These are phyloP conservation scores for Rehmannia glutinosa DNA, from an alignment of 257 asterid species.

Conservation along the genomic window DNA sequence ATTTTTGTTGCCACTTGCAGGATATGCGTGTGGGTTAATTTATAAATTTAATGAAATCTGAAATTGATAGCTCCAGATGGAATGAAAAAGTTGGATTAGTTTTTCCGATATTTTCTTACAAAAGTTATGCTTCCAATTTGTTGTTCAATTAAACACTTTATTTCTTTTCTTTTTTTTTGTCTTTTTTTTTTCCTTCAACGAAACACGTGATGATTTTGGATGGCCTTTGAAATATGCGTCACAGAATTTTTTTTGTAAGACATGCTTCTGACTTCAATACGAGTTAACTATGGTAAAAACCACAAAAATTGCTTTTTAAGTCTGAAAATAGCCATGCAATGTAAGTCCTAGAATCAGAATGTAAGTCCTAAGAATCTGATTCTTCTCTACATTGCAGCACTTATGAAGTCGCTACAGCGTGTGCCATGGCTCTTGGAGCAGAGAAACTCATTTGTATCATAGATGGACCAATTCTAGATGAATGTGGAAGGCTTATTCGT, in stretches of 20 bases:
- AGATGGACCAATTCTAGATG: conserved; percentile 88
- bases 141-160: not conserved
- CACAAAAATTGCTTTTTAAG: too few relatives aligned
- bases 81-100: too few relatives aligned
- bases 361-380: conserved; percentile 6
- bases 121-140: not conserved
- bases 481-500: conserved; percentile 62
- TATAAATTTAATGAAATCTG: not conserved
- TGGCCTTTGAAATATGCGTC: not conserved
- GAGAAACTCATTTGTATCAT: conserved; percentile 87
- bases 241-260: not conserved
- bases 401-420: conserved; percentile 95
- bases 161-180: too few relatives aligned
- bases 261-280: not conserved
- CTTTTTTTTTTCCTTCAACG: not conserved
- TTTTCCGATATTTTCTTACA: too few relatives aligned
- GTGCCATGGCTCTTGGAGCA: conserved; percentile 91
- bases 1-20: conserved; percentile 38
- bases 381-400: conserved; percentile 52
- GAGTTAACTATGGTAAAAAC: not conserved
- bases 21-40: too few relatives aligned
- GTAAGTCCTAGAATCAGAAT: too few relatives aligned
- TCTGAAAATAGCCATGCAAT: too few relatives aligned
- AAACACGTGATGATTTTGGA: not conserved
- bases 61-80: too few relatives aligned